These are phyloP conservation scores for Colletotrichum melonis DNA, from an alignment of 2,329 filamentous ascomycete species.

Conservation along the genomic window DNA sequence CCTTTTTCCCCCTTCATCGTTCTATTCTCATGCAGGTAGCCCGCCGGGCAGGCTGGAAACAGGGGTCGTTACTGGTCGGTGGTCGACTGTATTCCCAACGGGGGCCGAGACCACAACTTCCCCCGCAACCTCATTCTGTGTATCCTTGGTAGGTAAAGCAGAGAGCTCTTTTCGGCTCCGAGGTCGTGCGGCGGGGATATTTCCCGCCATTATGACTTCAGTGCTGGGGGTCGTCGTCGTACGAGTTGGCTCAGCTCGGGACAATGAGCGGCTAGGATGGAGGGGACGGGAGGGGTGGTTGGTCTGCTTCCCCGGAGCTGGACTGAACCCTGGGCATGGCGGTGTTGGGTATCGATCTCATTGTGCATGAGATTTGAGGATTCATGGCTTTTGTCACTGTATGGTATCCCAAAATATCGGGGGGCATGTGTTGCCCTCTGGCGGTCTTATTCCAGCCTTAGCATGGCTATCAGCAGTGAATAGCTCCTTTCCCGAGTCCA, in stretches of 20 bases:
- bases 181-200: neutral
- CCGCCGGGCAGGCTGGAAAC: neutral
- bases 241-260: neutral
- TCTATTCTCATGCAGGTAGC: neutral
- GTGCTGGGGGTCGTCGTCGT: neutral
- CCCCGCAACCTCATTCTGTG: neutral
- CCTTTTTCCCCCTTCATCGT: neutral
- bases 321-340: neutral
- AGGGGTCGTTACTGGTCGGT: neutral
- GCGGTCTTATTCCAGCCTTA: neutral
- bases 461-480: neutral
- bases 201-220: constrained; percentile 16
- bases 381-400: neutral
- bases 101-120: neutral
- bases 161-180: neutral
- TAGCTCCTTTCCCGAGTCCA: no score
- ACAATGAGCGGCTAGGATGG: neutral
- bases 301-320: neutral
- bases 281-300: neutral
- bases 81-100: neutral
- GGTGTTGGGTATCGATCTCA: neutral
- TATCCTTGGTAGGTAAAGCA: neutral
- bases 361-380: neutral
- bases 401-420: no score
- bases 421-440: neutral